These are phyloP conservation scores for Rhexocercosporidium sp. DNA, from an alignment of 2,329 filamentous ascomycete species.

Conservation along the genomic window DNA sequence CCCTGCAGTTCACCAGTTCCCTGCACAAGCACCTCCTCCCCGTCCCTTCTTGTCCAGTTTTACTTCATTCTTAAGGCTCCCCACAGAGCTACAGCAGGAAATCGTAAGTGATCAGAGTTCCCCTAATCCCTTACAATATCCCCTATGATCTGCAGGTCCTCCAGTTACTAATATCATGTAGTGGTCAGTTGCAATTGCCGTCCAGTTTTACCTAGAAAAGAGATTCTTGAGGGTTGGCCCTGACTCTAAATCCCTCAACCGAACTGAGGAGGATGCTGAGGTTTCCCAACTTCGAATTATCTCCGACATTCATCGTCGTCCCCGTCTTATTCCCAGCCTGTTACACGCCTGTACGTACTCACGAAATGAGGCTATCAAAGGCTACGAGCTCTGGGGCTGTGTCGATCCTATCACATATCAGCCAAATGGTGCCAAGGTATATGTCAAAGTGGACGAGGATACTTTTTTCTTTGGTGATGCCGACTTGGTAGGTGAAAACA, in stretches of 20 bases:
- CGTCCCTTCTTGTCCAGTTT: not conserved
- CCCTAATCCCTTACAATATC: not conserved
- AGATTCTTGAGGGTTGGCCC: slow-evolving; percentile 5
- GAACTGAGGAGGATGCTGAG: not conserved
- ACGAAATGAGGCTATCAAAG: slow-evolving; percentile 1
- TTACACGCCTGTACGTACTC: slow-evolving; percentile 9
- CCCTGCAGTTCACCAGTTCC: not conserved
- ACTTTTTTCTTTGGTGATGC: slow-evolving; percentile 14
- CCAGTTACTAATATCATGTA: not conserved
- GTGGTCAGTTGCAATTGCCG: not conserved
- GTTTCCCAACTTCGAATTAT: slow-evolving; percentile 4
- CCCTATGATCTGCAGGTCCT: not conserved
- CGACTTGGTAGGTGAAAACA: not conserved
- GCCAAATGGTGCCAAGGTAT: slow-evolving; percentile 3
- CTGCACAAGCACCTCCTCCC: not conserved
- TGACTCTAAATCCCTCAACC: not conserved
- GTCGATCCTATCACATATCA: not conserved
- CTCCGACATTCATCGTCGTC: not conserved
- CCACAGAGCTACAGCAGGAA: not conserved
- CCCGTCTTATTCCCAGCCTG: slow-evolving; percentile 9
- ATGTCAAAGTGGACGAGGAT: slow-evolving; percentile 15
- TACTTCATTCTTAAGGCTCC: not conserved
- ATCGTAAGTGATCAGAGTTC: not conserved
- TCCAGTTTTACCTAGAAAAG: slow-evolving; percentile 9
- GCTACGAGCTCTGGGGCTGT: slow-evolving; percentile 11